phyloP scores from a whole-genome alignment of 75 land plant species.

The Pinus taeda region DNA sequence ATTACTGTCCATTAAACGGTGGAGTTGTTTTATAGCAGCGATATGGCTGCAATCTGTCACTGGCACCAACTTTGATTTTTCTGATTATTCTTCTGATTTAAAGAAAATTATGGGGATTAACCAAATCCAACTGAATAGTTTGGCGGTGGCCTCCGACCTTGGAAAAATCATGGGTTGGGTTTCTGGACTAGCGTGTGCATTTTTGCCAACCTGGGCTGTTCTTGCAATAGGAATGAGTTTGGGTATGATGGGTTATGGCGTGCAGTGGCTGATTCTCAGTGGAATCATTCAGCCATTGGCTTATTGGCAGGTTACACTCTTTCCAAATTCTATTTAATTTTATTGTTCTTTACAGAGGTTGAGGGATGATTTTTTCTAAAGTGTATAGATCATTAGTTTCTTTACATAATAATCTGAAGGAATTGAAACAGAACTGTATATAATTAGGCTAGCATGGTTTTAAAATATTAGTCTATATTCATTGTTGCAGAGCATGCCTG shows the following conservation, averaged over 20 bases:
- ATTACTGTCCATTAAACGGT: constrained; percentile 7
- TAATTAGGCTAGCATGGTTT: no score
- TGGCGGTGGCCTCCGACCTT: constrained; percentile 80
- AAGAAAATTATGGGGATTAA: constrained; percentile 63
- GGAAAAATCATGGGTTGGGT: constrained; percentile 79
- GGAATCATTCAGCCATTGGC: constrained; percentile 31
- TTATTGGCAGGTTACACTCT: constrained; percentile 23
- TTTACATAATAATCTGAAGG: no score
- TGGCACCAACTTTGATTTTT: constrained; percentile 68
- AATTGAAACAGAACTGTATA: no score
- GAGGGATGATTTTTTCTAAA: no score
- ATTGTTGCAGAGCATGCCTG: no score
- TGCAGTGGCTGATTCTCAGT: constrained; percentile 53
- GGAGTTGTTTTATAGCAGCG: constrained; percentile 68
- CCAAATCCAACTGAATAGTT: constrained; percentile 72
- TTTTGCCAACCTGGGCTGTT: constrained; percentile 63
- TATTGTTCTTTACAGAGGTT: no score
- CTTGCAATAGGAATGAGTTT: constrained; percentile 47
- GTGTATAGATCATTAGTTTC: no score
- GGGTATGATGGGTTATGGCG: constrained; percentile 66
- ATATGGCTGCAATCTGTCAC: constrained; percentile 89
- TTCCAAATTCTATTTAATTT: neutral
- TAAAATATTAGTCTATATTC: no score
- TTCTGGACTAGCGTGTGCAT: constrained; percentile 54
- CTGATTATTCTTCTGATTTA: constrained; percentile 78